Evolutionary conservation across 78 protist species (phyloP).

Genomic region (Dictyostelium capitatum): DNA sequence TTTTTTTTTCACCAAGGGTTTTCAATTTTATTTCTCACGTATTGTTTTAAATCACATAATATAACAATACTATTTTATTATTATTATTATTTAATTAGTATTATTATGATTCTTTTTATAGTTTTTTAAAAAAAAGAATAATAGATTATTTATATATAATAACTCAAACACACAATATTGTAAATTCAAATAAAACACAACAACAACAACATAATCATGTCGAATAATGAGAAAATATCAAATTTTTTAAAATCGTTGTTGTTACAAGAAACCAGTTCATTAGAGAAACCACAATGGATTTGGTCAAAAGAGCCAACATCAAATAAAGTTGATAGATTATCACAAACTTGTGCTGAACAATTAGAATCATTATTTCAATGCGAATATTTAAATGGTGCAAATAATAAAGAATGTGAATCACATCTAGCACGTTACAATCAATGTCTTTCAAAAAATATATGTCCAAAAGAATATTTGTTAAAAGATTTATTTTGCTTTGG

Average conservation of each 20-base stretch:
- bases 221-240: not conserved
- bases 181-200: not conserved
- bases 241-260: slow-evolving; percentile 7
- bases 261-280: not conserved
- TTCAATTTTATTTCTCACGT: too few relatives aligned
- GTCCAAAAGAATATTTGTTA: not conserved
- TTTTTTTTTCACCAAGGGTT: too few relatives aligned
- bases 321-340: not conserved
- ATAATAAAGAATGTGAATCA: not conserved
- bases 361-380: not conserved
- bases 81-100: too few relatives aligned
- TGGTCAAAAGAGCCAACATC: slow-evolving; percentile 1
- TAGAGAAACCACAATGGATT: slow-evolving; percentile 10
- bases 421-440: not conserved
- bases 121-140: too few relatives aligned
- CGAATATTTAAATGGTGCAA: not conserved
- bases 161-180: too few relatives aligned
- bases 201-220: not conserved
- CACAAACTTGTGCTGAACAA: not conserved
- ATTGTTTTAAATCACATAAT: too few relatives aligned
- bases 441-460: slow-evolving; percentile 8
- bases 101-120: too few relatives aligned
- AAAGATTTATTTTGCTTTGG: slow-evolving; percentile 6
- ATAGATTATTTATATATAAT: too few relatives aligned
- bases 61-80: too few relatives aligned